These are phyloP conservation scores for Colletotrichum sp. DNA, from an alignment of 2,329 filamentous ascomycete genomes.

Conservation along the genomic window DNA sequence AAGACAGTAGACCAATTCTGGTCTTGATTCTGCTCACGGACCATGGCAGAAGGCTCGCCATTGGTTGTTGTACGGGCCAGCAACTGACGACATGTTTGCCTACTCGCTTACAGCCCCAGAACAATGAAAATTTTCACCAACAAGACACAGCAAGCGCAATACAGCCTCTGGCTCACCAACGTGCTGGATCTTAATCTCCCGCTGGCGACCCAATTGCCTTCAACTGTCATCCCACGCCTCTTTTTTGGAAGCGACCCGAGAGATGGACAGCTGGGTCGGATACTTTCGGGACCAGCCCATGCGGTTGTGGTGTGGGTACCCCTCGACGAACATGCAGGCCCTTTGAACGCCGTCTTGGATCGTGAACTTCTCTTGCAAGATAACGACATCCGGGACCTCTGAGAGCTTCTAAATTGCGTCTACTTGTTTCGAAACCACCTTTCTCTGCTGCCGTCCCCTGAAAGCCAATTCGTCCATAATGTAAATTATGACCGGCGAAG, in stretches of 20 bases:
- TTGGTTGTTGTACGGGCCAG: neutral
- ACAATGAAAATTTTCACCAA: neutral
- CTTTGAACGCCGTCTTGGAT: neutral
- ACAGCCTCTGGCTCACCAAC: neutral
- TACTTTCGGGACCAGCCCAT: constrained; percentile 13
- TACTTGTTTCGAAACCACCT: neutral
- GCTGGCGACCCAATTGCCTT: neutral
- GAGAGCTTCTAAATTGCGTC: neutral
- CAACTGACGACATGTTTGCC: neutral
- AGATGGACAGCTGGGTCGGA: neutral
- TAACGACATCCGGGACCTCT: constrained; percentile 13
- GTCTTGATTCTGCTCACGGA: neutral
- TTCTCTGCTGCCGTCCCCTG: neutral
- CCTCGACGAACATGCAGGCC: neutral
- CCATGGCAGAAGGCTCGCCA: neutral
- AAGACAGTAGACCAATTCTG: neutral
- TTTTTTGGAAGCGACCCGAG: neutral
- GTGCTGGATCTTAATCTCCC: neutral
- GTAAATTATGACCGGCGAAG: neutral
- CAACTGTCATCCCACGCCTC: neutral
- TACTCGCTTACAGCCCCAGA: neutral
- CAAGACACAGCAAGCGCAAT: neutral
- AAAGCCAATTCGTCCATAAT: neutral
- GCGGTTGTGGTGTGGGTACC: neutral
- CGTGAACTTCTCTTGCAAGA: constrained; percentile 5